Percentiles rank a stretch among this genome's conserved stretches.
Conservation (phyloP, 768 basidiomycete genomes). For the Lentinula lateritia region DNA sequence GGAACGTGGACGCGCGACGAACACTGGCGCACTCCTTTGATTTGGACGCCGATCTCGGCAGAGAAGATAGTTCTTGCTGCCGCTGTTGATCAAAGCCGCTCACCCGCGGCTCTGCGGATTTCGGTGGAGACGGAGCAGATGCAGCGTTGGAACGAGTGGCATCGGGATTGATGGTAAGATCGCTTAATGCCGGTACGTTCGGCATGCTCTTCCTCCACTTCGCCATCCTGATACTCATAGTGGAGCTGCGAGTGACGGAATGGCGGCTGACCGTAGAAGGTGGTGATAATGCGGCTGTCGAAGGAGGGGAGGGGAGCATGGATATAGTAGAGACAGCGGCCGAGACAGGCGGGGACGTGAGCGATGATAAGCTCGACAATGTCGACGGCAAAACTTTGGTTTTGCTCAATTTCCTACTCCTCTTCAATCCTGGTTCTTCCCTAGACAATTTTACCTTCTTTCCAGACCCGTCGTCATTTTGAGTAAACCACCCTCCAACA, state of each 20-base stretch:
- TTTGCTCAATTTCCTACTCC: constrained; percentile 5
- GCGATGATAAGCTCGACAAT: neutral
- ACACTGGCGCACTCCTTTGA: neutral
- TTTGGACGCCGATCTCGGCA: neutral
- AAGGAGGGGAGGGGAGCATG: neutral
- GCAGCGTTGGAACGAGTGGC: neutral
- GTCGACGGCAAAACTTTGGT: neutral
- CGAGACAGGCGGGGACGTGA: neutral
- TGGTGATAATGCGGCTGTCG: neutral
- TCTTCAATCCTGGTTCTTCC: neutral
- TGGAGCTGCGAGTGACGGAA: neutral
- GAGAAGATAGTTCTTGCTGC: neutral
- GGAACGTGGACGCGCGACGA: neutral
- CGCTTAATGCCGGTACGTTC: constrained; percentile 7
- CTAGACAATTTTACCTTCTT: neutral
- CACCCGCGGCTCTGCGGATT: neutral
- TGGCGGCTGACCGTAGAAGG: neutral
- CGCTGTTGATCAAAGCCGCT: neutral
- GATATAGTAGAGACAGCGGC: neutral
- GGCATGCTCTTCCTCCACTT: constrained; percentile 21
- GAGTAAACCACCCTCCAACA: constrained; percentile 36
- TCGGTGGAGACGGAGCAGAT: neutral
- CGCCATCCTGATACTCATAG: neutral
- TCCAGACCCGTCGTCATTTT: neutral
- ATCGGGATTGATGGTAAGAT: neutral